phyloP scores from a whole-genome alignment of 495 filamentous ascomycete genomes.

The Penicillium egyptiacum region DNA sequence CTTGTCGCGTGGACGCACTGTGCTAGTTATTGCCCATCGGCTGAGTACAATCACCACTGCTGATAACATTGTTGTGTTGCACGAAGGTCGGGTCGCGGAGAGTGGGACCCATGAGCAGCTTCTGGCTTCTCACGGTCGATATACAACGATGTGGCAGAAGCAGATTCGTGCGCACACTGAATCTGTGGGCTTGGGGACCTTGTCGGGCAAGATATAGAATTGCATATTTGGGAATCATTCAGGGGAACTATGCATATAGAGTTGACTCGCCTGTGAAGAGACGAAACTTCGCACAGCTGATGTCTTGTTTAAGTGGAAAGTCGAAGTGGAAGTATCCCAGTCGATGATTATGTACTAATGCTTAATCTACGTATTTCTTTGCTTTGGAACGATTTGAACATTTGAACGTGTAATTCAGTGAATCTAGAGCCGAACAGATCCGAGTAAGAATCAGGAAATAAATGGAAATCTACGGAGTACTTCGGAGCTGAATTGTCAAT shows the following conservation, averaged over 20 bases:
- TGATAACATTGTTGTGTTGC: conserved; percentile 1
- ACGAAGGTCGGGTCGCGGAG: neutral
- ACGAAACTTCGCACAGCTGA: neutral
- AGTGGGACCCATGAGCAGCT: neutral
- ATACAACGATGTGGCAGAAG: conserved; percentile 80
- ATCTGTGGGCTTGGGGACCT: neutral
- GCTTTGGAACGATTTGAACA: neutral
- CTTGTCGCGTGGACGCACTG: conserved; percentile 69
- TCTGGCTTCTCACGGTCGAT: conserved; percentile 65
- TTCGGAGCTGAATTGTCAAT: neutral
- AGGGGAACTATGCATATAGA: neutral
- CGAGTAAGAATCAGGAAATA: neutral
- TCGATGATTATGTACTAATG: neutral
- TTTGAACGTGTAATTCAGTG: neutral
- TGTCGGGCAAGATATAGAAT: neutral
- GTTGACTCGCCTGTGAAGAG: neutral
- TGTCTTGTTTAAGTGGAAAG: neutral
- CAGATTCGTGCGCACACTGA: conserved; percentile 45
- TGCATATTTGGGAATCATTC: neutral
- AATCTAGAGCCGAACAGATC: neutral
- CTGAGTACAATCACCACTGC: conserved; percentile 69
- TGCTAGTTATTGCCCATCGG: conserved; percentile 68
- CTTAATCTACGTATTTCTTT: neutral
- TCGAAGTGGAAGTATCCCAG: neutral
- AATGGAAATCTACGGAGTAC: neutral